Evolutionary conservation across 768 basidiomycete genomes (phyloP).

Genomic region (Leucosporidium yakuticum): DNA sequence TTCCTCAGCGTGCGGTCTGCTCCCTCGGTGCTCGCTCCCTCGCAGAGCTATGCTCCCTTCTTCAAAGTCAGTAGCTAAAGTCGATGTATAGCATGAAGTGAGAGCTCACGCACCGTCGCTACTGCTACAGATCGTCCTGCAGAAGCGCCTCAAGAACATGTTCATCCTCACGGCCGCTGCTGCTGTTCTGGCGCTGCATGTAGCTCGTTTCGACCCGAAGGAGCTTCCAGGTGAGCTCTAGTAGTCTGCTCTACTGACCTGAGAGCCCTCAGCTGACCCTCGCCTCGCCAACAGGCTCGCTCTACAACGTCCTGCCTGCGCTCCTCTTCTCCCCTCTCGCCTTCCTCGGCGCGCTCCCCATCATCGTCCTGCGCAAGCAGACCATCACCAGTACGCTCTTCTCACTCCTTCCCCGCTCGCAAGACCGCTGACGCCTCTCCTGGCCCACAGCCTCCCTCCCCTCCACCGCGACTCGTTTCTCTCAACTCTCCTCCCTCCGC

Average conservation of each 20-base stretch:
- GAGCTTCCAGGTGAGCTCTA: conserved; percentile 11
- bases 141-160: conserved; percentile 16
- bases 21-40: background rate
- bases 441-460: conserved; percentile 18
- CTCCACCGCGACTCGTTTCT: conserved; percentile 4
- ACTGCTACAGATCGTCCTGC: conserved; percentile 19
- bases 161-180: conserved; percentile 12
- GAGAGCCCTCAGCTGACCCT: background rate
- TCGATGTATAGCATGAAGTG: background rate
- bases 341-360: conserved; percentile 19
- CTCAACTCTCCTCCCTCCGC: conserved; percentile 8
- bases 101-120: background rate
- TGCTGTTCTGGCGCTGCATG: background rate
- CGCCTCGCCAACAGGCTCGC: conserved; percentile 3
- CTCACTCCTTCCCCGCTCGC: too few relatives aligned
- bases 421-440: background rate
- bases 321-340: conserved; percentile 13
- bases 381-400: conserved; percentile 18
- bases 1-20: background rate
- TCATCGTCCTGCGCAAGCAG: conserved; percentile 30
- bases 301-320: conserved; percentile 26
- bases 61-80: background rate
- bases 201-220: conserved; percentile 17
- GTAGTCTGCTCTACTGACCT: background rate
- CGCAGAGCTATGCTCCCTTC: background rate